These are phyloP conservation scores for Chlamydomonas reinhardtii DNA, from an alignment of 163 green algal species.

Conservation along the genomic window DNA sequence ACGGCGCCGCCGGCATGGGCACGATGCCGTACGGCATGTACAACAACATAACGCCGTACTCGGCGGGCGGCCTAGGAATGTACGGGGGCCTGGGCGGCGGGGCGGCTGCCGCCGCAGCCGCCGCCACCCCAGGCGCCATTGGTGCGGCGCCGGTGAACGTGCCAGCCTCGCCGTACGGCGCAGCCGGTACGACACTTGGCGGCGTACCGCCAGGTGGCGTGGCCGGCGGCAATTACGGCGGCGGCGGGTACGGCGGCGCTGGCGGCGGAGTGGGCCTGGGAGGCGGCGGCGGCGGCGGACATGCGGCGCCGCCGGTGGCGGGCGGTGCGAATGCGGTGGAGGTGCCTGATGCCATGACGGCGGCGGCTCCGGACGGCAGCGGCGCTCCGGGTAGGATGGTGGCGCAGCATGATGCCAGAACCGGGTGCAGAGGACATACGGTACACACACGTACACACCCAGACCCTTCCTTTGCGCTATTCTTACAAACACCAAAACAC, in stretches of 20 bases:
- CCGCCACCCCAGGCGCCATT: not conserved
- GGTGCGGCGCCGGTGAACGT: constrained; percentile 11
- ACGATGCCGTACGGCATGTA: too few species aligned
- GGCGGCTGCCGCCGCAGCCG: too few species aligned
- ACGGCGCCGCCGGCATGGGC: not conserved
- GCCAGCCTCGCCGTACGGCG: not conserved
- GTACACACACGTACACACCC: too few species aligned
- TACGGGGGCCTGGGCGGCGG: not conserved
- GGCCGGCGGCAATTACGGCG: not conserved
- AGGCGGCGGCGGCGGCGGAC: not conserved
- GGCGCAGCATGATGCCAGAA: too few species aligned
- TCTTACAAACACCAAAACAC: too few species aligned
- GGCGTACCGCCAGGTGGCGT: too few species aligned
- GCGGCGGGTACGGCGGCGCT: not conserved
- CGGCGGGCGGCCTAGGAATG: not conserved
- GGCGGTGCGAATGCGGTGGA: not conserved
- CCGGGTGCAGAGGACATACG: too few species aligned
- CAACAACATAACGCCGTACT: not conserved
- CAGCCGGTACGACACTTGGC: not conserved
- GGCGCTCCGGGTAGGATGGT: constrained; percentile 21
- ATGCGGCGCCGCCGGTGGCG: not conserved
- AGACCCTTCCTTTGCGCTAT: too few species aligned
- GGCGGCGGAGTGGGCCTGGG: not conserved
- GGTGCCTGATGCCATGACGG: constrained; percentile 41
- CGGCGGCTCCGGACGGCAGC: constrained; percentile 19